These are phyloP conservation scores for Cyathus striatus DNA, from an alignment of 768 basidiomycete species.

Conservation along the genomic window DNA sequence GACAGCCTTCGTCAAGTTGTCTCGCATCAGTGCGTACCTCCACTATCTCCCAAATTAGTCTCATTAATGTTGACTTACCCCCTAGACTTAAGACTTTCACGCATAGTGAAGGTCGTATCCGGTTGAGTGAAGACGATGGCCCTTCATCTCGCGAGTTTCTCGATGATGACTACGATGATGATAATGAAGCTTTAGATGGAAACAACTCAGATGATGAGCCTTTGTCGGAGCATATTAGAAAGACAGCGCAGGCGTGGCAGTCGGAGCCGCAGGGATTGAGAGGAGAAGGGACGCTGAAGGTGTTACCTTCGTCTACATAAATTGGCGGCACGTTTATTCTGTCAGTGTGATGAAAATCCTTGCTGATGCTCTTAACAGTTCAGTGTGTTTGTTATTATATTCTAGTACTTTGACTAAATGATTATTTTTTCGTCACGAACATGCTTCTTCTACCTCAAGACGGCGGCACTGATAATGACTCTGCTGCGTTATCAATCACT, in stretches of 20 bases:
- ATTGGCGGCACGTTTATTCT: too few relatives aligned
- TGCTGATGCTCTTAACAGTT: too few relatives aligned
- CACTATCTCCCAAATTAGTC: not conserved
- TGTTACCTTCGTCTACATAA: not conserved
- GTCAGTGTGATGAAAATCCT: too few relatives aligned
- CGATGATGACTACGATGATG: slow-evolving; percentile 54
- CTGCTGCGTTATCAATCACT: too few relatives aligned
- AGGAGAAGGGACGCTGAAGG: slow-evolving; percentile 1
- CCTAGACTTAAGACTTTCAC: slow-evolving; percentile 54
- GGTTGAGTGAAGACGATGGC: slow-evolving; percentile 67
- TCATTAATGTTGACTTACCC: not conserved
- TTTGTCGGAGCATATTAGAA: slow-evolving; percentile 20
- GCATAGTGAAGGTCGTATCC: slow-evolving; percentile 50
- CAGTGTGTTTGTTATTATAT: too few relatives aligned
- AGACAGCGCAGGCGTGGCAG: slow-evolving; percentile 19
- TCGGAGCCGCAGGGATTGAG: slow-evolving; percentile 17
- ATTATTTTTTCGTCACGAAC: too few relatives aligned
- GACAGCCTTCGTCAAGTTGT: slow-evolving; percentile 51
- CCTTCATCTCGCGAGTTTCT: slow-evolving; percentile 67
- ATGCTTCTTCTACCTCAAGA: too few relatives aligned
- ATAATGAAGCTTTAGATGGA: slow-evolving; percentile 21
- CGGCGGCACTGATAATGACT: too few relatives aligned
- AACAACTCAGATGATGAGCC: slow-evolving; percentile 19
- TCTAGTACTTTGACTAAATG: too few relatives aligned
- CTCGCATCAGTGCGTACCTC: slow-evolving; percentile 49